Percentiles rank a stretch among this genome's conserved stretches.
phyloP scores from a whole-genome alignment of 192 early-diverging fungal genomes.

The Coemansia sp. region DNA sequence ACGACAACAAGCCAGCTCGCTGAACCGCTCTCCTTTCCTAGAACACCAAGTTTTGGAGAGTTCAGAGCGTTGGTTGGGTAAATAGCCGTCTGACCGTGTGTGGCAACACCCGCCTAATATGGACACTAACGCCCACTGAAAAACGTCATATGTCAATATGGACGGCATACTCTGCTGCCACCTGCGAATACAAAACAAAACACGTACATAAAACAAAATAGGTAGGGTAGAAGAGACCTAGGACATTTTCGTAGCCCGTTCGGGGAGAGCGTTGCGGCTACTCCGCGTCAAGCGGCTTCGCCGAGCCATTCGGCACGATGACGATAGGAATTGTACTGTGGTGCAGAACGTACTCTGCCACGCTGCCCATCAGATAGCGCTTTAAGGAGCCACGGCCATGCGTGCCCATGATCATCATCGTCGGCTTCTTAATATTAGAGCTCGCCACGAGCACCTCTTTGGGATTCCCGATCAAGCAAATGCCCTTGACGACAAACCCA shows the following conservation, averaged over 20 bases:
- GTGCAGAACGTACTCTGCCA: slow-evolving; percentile 67
- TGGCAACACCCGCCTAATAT: neutral
- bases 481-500: slow-evolving; percentile 52
- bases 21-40: neutral
- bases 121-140: neutral
- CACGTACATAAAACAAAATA: slow-evolving; percentile 2
- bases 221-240: neutral
- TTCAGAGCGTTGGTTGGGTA: neutral
- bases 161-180: neutral
- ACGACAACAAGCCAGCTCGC: neutral
- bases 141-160: neutral
- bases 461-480: slow-evolving; percentile 51
- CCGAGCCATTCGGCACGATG: slow-evolving; percentile 57
- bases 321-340: slow-evolving; percentile 66
- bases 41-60: neutral
- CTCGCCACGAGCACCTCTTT: slow-evolving; percentile 53
- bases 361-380: slow-evolving; percentile 65
- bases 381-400: slow-evolving; percentile 65
- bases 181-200: neutral
- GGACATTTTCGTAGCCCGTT: neutral
- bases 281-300: slow-evolving; percentile 20
- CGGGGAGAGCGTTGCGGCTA: neutral
- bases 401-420: slow-evolving; percentile 69
- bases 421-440: slow-evolving; percentile 56
- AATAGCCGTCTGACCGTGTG: neutral